Evolutionary conservation across 139 green algal species (phyloP), one percentile per base, ranked within the genome.

Genomic region (Volvox africanus): DNA sequence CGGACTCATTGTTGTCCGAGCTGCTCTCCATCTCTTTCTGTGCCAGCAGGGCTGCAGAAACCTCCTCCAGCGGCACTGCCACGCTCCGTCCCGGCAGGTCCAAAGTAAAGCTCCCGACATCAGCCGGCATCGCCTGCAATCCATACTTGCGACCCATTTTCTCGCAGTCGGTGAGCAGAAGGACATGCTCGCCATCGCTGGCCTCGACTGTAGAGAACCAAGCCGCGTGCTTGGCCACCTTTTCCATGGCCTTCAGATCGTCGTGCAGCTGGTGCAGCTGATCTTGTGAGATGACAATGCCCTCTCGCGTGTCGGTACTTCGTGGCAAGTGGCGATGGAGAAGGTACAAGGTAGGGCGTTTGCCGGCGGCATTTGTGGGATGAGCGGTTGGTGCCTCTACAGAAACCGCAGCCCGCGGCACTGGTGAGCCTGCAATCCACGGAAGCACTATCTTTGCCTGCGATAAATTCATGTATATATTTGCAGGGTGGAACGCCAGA

Each of bases 191-290:
- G 36, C 87, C 87, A 30, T 80, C 88, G 2, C 18, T 18, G 1
- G 79, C 88, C 67, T 87, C 88, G 14, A 80, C 65, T 0, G 80
- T 35, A 0, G 79, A 81, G n/a, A 88, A 92, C 88, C 88, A 92
- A 0, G 61, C 37, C 21, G 88, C 88, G 1, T 62, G 11, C 88
- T 93, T 93, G 1, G 91, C 83, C n/a, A 93, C 91, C 80, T 92
- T 92, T 86, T 93, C 91, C 91, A 93, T 89, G 6, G n/a, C 55
- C n/a, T 90, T 90, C 9, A 93, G 61, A 5, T 93, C 79, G 6
- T 91, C 76, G 75, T 61, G 84, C 77, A 93, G 62, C 62, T 81
- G 61, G 55, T 69, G 67, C 33, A 93, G 33, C 36, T 87, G 44
- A 33, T 79, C 32, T 35, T 65, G 36, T 22, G 36, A n/a, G 20